phyloP scores from a whole-genome alignment of 73 alveolate genomes.

The Paraurostyla sp. region DNA sequence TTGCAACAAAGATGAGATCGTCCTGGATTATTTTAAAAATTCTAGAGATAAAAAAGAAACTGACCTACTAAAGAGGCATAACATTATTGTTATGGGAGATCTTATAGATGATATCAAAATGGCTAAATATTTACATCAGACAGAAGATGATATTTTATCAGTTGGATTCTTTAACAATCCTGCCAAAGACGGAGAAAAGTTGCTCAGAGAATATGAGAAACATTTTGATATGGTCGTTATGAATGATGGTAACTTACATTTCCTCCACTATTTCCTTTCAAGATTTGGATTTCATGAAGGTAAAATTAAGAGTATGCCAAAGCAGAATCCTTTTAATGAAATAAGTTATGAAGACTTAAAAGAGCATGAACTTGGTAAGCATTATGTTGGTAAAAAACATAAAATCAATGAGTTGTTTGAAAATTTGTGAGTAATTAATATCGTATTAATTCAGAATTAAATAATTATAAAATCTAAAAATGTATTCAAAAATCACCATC shows the following conservation, averaged over 20 bases:
- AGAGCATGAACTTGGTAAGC: not conserved
- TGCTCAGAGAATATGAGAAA: not conserved
- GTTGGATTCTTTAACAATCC: constrained; percentile 27
- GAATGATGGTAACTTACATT: constrained; percentile 16
- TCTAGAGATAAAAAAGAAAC: not conserved
- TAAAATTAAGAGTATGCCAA: not conserved
- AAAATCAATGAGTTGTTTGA: constrained; percentile 19
- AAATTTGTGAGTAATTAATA: not conserved
- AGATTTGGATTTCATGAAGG: no score
- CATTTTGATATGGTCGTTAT: not conserved
- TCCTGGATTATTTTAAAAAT: not conserved
- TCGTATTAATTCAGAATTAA: not conserved
- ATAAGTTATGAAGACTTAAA: not conserved
- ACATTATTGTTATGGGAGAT: constrained; percentile 22
- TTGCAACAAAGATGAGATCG: constrained; percentile 23
- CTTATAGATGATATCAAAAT: constrained; percentile 11
- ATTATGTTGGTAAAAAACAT: not conserved
- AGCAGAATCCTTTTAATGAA: not conserved
- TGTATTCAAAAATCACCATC: not conserved
- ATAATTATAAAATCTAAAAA: not conserved
- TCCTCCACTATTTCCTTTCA: constrained; percentile 34
- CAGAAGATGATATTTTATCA: not conserved
- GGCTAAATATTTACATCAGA: constrained; percentile 1
- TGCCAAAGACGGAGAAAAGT: not conserved
- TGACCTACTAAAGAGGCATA: not conserved